These are phyloP conservation scores for Limnanthes douglasii DNA, from an alignment of 345 rosid species.

Conservation along the genomic window DNA sequence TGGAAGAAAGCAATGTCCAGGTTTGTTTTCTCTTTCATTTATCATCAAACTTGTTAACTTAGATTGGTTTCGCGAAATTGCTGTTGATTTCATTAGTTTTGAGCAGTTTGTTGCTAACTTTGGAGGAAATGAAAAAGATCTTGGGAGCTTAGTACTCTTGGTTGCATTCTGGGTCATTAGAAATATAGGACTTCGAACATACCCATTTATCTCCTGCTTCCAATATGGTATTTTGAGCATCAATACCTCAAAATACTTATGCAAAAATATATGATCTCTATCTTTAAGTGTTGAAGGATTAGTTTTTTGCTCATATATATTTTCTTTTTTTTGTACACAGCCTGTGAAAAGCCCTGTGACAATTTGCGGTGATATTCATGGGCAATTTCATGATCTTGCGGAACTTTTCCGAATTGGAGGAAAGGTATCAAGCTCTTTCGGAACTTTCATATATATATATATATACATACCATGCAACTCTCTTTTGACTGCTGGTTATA, in stretches of 20 bases:
- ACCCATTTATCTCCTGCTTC: conserved; percentile 1
- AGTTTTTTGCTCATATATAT: too few relatives aligned
- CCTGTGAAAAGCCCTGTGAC: conserved; percentile 99
- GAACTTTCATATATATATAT: not conserved
- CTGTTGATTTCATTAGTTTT: too few relatives aligned
- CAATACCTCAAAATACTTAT: conserved; percentile 1
- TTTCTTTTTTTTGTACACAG: conserved; percentile 17
- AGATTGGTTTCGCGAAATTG: too few relatives aligned
- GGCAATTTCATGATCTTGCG: conserved; percentile 99
- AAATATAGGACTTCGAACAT: not conserved
- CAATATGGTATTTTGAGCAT: conserved; percentile 1
- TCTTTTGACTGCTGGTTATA: conserved; percentile 1
- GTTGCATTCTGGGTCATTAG: not conserved
- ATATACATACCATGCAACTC: not conserved
- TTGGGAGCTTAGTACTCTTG: conserved; percentile 3
- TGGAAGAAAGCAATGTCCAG: conserved; percentile 99
- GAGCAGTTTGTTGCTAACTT: conserved; percentile 1
- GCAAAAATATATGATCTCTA: too few relatives aligned
- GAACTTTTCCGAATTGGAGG: conserved; percentile 99
- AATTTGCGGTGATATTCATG: conserved; percentile 98
- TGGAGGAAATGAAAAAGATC: not conserved
- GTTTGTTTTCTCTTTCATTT: conserved; percentile 19
- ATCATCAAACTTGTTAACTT: too few relatives aligned
- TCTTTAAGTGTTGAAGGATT: conserved; percentile 6
- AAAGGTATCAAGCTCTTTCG: conserved; percentile 40